Conservation (phyloP, 176 grass and related monocot genomes). For the Aegilops tauschii region DNA sequence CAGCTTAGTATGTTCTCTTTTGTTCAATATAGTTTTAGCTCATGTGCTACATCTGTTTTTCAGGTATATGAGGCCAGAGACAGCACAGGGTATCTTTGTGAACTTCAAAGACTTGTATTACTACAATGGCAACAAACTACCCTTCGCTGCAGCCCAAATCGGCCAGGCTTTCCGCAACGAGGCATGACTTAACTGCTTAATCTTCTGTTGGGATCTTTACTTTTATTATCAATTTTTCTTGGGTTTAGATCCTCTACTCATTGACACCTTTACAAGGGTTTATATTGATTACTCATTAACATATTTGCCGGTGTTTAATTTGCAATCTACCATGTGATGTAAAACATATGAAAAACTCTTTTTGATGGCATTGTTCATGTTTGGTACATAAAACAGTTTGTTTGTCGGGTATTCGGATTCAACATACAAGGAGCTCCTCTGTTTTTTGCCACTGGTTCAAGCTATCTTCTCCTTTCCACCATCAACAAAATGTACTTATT, state of each 20-base stretch:
- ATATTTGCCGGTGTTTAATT: constrained; percentile 9
- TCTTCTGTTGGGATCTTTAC: constrained; percentile 8
- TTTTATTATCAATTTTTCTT: not conserved
- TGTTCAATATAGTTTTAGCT: constrained; percentile 10
- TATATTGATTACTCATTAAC: not conserved
- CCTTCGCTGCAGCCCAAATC: constrained; percentile 90
- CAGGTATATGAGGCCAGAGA: constrained; percentile 97
- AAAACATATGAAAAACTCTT: not conserved
- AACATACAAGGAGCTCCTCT: not conserved
- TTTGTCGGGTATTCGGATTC: constrained; percentile 18
- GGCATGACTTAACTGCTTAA: constrained; percentile 37
- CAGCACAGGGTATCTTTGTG: constrained; percentile 95
- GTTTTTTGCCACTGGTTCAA: not conserved
- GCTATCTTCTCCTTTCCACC: not conserved
- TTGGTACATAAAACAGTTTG: not conserved
- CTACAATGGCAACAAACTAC: constrained; percentile 87
- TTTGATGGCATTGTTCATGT: constrained; percentile 12
- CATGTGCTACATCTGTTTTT: constrained; percentile 32
- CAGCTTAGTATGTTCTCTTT: constrained; percentile 3
- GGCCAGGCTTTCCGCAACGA: constrained; percentile 93
- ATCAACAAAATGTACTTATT: not conserved
- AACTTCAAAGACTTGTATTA: constrained; percentile 90
- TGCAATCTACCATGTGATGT: not conserved
- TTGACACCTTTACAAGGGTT: not conserved
- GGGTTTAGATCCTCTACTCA: not conserved